Evolutionary conservation across 495 filamentous ascomycete genomes (phyloP), one percentile per base, ranked within the genome.

Genomic region (Penicillium canariense): DNA sequence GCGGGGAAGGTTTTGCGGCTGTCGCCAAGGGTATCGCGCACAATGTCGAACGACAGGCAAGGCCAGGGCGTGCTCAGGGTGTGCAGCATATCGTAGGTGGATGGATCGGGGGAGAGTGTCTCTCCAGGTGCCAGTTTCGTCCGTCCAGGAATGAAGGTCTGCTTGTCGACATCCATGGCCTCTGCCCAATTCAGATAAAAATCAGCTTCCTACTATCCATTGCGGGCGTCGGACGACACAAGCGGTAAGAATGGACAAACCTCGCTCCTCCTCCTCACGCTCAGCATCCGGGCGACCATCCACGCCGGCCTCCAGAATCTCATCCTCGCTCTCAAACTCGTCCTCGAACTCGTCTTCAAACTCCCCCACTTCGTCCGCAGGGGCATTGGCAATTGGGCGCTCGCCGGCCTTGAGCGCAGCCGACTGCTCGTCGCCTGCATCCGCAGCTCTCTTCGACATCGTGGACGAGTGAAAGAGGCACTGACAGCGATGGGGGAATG

Each of bases 271-370:
- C 15, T 88, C 89, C 63, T 96, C 90, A 36, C 91, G 80, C 73
- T 97, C 92, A n/a, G 84, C 89, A 72, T 96, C 91, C 22, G 91
- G 91, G 58, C 89, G 78, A 15, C 92, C 94, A 59, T 98, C 92
- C 14, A 95, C 90, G 48, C 91, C 94, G 25, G 93, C 92, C 74
- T 97, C 94, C 47, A 97, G 70, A 42, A 97, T 88, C 73, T 97
- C 93, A 66, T 96, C 91, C 60, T 96, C 93, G 63, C 90, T 96
- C 77, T 96, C 92, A 63, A 90, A 97, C 63, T 97, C 93, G 62
- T 97, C 93, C 70, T 96, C 93, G 56, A 87, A 97, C 59, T 96
- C 89, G 71, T 97, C 93, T 69, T 96, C 93, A 57, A 96, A 96
- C 55, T 94, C 89, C 65, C 88, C 88, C 74, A 86, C 87, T 48